Base-by-base conservation (phyloP, 345 rosid genomes). In the Bretschneidera sinensis region DNA sequence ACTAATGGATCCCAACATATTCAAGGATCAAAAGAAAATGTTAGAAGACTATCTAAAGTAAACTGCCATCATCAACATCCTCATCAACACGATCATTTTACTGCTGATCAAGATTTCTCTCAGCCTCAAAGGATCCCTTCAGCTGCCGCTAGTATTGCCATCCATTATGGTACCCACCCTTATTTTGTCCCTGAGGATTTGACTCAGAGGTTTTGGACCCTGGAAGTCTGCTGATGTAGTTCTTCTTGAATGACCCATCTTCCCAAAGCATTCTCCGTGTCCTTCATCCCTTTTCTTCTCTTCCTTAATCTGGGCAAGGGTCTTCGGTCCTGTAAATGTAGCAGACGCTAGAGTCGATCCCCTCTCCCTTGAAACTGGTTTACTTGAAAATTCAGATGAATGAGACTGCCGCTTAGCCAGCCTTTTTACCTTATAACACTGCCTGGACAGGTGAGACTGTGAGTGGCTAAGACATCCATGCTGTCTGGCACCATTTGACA, bases 151-250 rank as follows among this genome's bases (percentile, higher is more conserved):
- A 47, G 51, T 19, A 49, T 68, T 54, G 16, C 21, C 17, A 13
- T 51, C 65, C 47, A 34, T 53, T 18, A n/a, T 31, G 9, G 21
- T 51, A 47, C 24, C 59, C 55, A 23, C 25, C 55, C 50, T 73
- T 54, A 35, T 63, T 25, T 81, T 84, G 64, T 69, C 80, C 70
- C 75, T 69, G 24, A 84, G 82, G 62, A 84, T 80, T 75, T 81
- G 86, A 57, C 76, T 73, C 68, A 81, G 68, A 54, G 83, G 76
- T 33, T 81, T 84, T 18, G 89, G 84, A 17, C 79, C 76, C 61
- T 71, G 64, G 62, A 84, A 84, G 66, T 77, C 79, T 31, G 64
- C 64, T 31, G 33, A 45, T 17, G 33, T 34, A 22, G 53, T 62
- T 51, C 45, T 45, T 28, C 60, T 45, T 19, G 58, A 54, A 56